A percentile compares a stretch with the other conserved stretches of the same genome.
Conservation (phyloP, 805 yeast species). For the Yamadazyma sp. region DNA sequence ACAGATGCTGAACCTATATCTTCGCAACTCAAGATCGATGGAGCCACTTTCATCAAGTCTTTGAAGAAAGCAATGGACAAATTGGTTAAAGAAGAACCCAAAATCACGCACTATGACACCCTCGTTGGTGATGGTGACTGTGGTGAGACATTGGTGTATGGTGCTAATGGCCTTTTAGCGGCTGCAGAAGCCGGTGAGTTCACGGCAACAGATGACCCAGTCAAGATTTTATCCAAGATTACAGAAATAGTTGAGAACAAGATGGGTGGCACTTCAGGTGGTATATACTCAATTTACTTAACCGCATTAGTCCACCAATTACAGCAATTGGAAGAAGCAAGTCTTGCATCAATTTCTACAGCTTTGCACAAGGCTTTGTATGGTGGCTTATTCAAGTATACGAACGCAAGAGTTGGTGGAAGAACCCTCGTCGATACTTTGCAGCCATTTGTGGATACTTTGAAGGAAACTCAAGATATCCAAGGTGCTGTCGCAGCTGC, state of each 20-base stretch:
- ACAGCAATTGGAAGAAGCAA: constrained; percentile 37
- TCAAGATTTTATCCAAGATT: constrained; percentile 61
- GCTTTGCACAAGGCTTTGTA: constrained; percentile 58
- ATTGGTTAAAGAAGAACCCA: constrained; percentile 57
- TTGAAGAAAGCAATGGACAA: constrained; percentile 43
- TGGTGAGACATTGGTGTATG: constrained; percentile 85
- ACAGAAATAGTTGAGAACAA: constrained; percentile 82
- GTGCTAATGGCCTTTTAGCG: constrained; percentile 69
- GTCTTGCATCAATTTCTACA: constrained; percentile 38
- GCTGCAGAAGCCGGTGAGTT: constrained; percentile 46
- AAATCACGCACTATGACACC: constrained; percentile 81
- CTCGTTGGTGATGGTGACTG: constrained; percentile 97
- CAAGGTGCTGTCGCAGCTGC: constrained; percentile 68
- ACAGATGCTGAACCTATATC: constrained; percentile 22
- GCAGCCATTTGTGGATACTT: constrained; percentile 77
- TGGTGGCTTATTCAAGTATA: constrained; percentile 75
- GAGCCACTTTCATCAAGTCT: constrained; percentile 48
- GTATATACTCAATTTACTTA: constrained; percentile 80
- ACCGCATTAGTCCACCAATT: constrained; percentile 66
- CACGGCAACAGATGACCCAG: constrained; percentile 41
- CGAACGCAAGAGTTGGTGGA: constrained; percentile 86
- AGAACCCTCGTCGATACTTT: constrained; percentile 87
- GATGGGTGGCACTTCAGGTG: constrained; percentile 99
- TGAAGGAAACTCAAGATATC: constrained; percentile 52
- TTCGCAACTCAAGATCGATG: constrained; percentile 31